Percentiles rank a stretch among this genome's conserved stretches.
Evolutionary conservation across 106 monocot genomes (phyloP).

Genomic region (Cymbidium sinense): DNA sequence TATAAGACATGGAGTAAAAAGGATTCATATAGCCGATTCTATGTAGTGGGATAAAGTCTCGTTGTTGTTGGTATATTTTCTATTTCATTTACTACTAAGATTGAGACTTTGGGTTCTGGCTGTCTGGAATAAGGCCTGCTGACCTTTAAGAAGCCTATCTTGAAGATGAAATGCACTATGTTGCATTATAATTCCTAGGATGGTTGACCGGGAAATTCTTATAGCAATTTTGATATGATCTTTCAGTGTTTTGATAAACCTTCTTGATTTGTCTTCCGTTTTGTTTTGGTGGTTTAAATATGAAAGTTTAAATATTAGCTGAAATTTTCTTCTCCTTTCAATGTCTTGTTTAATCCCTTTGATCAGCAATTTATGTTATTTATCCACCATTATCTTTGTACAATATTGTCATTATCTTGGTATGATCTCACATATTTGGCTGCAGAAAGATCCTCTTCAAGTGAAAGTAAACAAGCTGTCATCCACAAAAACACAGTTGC

Average conservation of each 20-base stretch:
- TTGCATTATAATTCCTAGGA: too few relatives aligned
- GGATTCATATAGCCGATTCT: too few relatives aligned
- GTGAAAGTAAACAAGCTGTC: conserved; percentile 97
- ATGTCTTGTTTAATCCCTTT: background rate
- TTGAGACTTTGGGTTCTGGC: background rate
- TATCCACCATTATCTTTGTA: background rate
- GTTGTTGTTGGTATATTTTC: background rate
- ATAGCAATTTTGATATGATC: too few relatives aligned
- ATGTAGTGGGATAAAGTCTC: too few relatives aligned
- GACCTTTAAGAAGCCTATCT: too few relatives aligned
- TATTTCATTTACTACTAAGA: background rate
- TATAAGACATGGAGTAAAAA: too few relatives aligned
- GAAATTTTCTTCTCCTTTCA: background rate
- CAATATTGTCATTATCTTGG: background rate
- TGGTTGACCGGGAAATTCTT: too few relatives aligned
- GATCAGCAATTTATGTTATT: background rate
- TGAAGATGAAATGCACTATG: too few relatives aligned
- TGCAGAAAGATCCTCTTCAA: conserved; percentile 71
- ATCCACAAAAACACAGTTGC: conserved; percentile 95
- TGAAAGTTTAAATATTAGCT: background rate
- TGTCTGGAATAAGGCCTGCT: background rate
- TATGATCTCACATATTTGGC: conserved; percentile 1
- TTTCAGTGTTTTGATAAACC: background rate
- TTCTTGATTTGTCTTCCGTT: background rate
- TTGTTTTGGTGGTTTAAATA: background rate